Evolutionary conservation across 2,329 filamentous ascomycete species (phyloP).

Genomic region (Epichloe sp.): DNA sequence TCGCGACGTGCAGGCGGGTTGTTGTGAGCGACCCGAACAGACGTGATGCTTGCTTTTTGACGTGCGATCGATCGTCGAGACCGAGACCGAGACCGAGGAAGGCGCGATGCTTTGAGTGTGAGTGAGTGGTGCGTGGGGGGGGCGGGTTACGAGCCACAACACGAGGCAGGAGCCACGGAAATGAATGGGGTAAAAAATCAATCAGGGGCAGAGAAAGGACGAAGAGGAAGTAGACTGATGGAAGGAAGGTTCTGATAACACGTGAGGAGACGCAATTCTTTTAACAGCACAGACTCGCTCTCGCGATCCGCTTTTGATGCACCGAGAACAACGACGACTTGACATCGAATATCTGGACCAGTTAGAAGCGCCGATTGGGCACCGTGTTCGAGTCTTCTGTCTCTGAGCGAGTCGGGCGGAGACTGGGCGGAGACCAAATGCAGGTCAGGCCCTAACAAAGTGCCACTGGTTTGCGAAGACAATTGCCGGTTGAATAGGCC

Average conservation of each 20-base stretch:
- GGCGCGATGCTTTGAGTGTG: background rate
- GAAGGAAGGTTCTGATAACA: too few relatives aligned
- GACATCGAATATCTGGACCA: conserved; percentile 5
- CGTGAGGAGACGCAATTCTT: background rate
- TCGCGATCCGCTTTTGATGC: conserved; percentile 7
- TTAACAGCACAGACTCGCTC: background rate
- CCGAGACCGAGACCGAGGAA: background rate
- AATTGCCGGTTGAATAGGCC: background rate
- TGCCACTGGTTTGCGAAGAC: background rate
- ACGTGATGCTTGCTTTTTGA: background rate
- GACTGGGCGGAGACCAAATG: too few relatives aligned
- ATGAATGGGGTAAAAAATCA: background rate
- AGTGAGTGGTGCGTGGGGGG: background rate
- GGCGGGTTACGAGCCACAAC: too few relatives aligned
- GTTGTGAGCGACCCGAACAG: background rate
- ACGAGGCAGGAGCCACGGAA: background rate
- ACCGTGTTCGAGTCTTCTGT: conserved; percentile 9
- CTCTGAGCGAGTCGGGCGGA: conserved; percentile 4
- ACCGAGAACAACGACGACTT: conserved; percentile 2
- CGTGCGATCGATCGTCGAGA: background rate
- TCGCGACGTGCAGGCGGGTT: background rate
- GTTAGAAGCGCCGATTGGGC: conserved; percentile 7
- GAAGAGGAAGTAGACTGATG: too few relatives aligned
- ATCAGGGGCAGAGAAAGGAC: too few relatives aligned
- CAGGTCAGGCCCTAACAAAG: background rate